phyloP scores from a whole-genome alignment of 305 asterid species.

The Fraxinus sp. region DNA sequence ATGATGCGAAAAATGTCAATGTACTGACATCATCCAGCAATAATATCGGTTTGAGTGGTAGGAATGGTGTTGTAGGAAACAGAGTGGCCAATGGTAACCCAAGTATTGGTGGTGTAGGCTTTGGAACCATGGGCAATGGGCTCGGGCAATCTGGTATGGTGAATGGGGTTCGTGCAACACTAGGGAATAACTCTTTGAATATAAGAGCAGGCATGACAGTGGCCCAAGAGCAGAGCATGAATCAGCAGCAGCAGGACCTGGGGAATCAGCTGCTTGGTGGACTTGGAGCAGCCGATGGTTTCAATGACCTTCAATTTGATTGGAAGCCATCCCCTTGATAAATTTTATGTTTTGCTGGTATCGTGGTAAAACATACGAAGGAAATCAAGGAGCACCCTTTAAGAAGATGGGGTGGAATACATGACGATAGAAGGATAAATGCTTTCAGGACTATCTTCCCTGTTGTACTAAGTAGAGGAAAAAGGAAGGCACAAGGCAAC shows the following conservation, averaged over 20 bases:
- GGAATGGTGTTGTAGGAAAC: conserved; percentile 48
- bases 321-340: conserved; percentile 64
- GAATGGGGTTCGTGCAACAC: conserved; percentile 66
- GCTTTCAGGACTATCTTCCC: neutral
- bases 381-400: neutral
- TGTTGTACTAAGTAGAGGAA: neutral
- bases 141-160: conserved; percentile 66
- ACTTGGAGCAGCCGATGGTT: conserved; percentile 72
- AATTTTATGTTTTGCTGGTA: neutral
- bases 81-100: conserved; percentile 47
- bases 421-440: neutral
- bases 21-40: conserved; percentile 43
- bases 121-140: conserved; percentile 56
- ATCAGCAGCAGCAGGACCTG: conserved; percentile 69
- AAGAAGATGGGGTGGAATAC: neutral
- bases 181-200: conserved; percentile 54
- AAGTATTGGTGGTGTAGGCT: conserved; percentile 58
- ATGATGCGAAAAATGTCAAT: conserved; percentile 49
- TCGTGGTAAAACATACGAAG: neutral
- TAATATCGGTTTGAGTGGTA: conserved; percentile 40
- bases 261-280: conserved; percentile 77
- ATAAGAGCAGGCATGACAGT: conserved; percentile 55
- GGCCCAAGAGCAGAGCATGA: conserved; percentile 69
- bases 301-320: conserved; percentile 67
- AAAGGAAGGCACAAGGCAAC: neutral